Base-by-base conservation (phyloP, 2,329 filamentous ascomycete genomes). In the Chrysosporium queenslandicum region DNA sequence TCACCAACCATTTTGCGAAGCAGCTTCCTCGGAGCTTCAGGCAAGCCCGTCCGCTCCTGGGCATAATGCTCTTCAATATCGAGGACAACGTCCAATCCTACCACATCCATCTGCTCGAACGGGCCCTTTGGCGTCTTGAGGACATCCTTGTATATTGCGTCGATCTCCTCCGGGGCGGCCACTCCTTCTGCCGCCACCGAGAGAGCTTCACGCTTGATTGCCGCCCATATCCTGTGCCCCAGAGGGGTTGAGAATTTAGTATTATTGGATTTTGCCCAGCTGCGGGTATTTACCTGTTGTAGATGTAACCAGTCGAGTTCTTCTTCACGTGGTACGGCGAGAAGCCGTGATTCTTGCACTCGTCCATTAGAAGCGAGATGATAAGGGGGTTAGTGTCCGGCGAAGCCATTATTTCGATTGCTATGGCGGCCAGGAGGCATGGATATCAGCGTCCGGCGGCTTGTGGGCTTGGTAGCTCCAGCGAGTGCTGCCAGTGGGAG, bases 21-120 rank as follows among this genome's bases (percentile, higher is more conserved):
- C 41, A 62, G 68, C 8, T 63, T 56, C 23, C 64, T 60, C n/a
- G 66, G 67, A 45, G 64, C 60, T 1, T 20, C 29, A 5, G 66
- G 66, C 32, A 69, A 49, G 1, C 61, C 59, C 2, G 32, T 47
- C 11, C 66, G 61, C 32, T 63, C 60, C 18, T 64, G 59, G 4
- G 68, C 61, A 54, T 71, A 71, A 56, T 71, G 67, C 3, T 67
- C 60, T 55, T 72, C 69, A 52, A 71, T 71, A 37, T 67, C 63
- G 12, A 64, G 59, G 0, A 72, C 66, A 1, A 69, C 68, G 56
- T 71, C 68, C 21, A 72, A 46, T 0, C 69, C 70, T 20, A 71
- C 68, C 2, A 64, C 59, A 53, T 71, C 69, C 69, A 72, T 71
- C 53, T 66, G 62, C 43, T 66, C 66, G 57, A 65, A 72, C 0